phyloP scores from a whole-genome alignment of 192 early-diverging fungal species.

The Linnemannia exigua region DNA sequence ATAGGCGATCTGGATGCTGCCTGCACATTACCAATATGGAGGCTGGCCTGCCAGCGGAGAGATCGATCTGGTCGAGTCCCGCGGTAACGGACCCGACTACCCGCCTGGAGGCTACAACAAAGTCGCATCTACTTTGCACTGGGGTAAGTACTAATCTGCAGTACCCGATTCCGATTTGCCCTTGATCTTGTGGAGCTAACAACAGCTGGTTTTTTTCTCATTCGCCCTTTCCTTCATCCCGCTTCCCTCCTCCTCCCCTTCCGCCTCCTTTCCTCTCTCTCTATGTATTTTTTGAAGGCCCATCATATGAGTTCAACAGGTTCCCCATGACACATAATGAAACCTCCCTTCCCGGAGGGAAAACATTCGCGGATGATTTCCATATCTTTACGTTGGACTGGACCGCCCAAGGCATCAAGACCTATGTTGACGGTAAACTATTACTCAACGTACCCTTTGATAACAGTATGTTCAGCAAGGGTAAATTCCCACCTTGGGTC shows the following conservation, averaged over 20 bases:
- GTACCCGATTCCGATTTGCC: neutral
- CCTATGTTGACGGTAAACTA: constrained; percentile 66
- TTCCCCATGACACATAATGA: constrained; percentile 63
- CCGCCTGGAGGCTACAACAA: constrained; percentile 48
- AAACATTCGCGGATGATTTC: constrained; percentile 67
- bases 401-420: constrained; percentile 65
- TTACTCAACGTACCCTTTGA: constrained; percentile 67
- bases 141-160: constrained; percentile 62
- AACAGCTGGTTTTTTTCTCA: neutral
- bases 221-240: neutral
- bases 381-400: constrained; percentile 70
- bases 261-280: neutral
- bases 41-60: constrained; percentile 75
- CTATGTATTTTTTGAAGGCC: constrained; percentile 45
- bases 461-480: constrained; percentile 62
- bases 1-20: constrained; percentile 73
- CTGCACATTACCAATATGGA: constrained; percentile 68
- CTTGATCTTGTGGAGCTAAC: neutral
- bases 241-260: neutral
- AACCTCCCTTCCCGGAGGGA: constrained; percentile 44
- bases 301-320: constrained; percentile 60
- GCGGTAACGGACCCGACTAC: constrained; percentile 66
- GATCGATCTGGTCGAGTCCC: constrained; percentile 70
- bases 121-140: constrained; percentile 70
- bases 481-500: constrained; percentile 63